Percentiles rank a stretch among this genome's conserved stretches.
Evolutionary conservation across 352 stramenopile species (phyloP).

Genomic region (Globisporangium paroecandrum): DNA sequence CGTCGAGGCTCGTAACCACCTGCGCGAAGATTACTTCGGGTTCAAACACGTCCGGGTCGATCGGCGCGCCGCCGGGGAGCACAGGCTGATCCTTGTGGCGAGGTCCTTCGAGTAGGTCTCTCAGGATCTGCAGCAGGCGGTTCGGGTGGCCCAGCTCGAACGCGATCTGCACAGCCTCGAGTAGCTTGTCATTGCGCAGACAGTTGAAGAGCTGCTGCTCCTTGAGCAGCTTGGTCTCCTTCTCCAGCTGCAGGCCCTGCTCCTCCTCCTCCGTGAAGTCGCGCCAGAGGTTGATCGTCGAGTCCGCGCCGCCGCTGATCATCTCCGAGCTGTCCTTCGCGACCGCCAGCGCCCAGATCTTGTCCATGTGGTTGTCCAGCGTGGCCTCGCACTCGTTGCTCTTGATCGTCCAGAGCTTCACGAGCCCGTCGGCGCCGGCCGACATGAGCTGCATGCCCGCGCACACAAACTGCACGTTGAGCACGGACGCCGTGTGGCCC

Average conservation of each 20-base stretch:
- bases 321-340: constrained; percentile 88
- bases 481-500: constrained; percentile 87
- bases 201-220: constrained; percentile 96
- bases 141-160: constrained; percentile 93
- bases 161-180: constrained; percentile 79
- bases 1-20: constrained; percentile 71
- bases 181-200: constrained; percentile 89
- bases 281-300: constrained; percentile 92
- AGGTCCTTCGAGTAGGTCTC: constrained; percentile 74
- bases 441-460: constrained; percentile 93
- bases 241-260: constrained; percentile 65
- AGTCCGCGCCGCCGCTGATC: constrained; percentile 93
- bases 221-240: constrained; percentile 91
- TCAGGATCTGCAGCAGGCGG: constrained; percentile 91
- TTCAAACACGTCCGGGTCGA: constrained; percentile 53
- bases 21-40: constrained; percentile 60
- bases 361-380: constrained; percentile 96
- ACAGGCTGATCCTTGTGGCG: constrained; percentile 59
- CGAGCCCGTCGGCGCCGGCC: constrained; percentile 93
- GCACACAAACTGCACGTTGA: constrained; percentile 89
- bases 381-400: constrained; percentile 97
- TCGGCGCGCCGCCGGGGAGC: constrained; percentile 29
- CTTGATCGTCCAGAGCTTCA: constrained; percentile 98
- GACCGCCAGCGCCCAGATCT: constrained; percentile 95
- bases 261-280: constrained; percentile 94